phyloP scores from a whole-genome alignment of 2,329 filamentous ascomycete species.

The Emergomyces pasteurianus region DNA sequence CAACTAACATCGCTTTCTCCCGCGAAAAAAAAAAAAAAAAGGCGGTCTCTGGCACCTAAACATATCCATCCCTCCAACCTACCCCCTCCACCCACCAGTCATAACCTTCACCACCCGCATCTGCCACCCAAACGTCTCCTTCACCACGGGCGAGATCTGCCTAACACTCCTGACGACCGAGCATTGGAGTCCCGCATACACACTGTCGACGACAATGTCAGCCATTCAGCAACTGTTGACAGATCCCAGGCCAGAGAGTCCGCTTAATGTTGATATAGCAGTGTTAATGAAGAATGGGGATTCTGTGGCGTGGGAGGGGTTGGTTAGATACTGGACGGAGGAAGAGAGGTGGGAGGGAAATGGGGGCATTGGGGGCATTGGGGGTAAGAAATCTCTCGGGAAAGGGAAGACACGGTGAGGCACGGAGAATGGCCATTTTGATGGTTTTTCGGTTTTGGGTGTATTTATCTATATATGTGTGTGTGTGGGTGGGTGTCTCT shows the following conservation, averaged over 20 bases:
- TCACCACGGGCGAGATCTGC: constrained; percentile 78
- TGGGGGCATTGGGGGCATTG: background rate
- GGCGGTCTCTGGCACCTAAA: constrained; percentile 72
- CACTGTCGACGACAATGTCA: constrained; percentile 43
- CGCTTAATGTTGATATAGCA: constrained; percentile 38
- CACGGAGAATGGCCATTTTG: background rate
- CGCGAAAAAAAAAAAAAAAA: constrained; percentile 12
- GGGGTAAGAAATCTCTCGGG: background rate
- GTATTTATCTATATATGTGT: background rate
- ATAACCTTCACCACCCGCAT: constrained; percentile 75
- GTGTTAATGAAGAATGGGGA: constrained; percentile 35
- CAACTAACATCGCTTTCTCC: background rate
- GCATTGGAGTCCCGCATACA: constrained; percentile 79
- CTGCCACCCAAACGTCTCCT: constrained; percentile 70
- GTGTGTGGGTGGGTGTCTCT: too few species aligned
- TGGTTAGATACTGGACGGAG: constrained; percentile 36
- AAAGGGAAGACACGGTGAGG: background rate
- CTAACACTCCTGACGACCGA: constrained; percentile 64
- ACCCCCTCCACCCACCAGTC: constrained; percentile 65
- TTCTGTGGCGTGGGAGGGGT: constrained; percentile 32
- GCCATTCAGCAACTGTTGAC: constrained; percentile 37
- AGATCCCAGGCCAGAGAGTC: constrained; percentile 35
- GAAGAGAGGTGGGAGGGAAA: constrained; percentile 34
- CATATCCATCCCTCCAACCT: constrained; percentile 63
- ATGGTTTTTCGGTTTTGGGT: background rate